These are phyloP conservation scores for Cladosporium phlei DNA, from an alignment of 2,329 filamentous ascomycete species.

Conservation along the genomic window DNA sequence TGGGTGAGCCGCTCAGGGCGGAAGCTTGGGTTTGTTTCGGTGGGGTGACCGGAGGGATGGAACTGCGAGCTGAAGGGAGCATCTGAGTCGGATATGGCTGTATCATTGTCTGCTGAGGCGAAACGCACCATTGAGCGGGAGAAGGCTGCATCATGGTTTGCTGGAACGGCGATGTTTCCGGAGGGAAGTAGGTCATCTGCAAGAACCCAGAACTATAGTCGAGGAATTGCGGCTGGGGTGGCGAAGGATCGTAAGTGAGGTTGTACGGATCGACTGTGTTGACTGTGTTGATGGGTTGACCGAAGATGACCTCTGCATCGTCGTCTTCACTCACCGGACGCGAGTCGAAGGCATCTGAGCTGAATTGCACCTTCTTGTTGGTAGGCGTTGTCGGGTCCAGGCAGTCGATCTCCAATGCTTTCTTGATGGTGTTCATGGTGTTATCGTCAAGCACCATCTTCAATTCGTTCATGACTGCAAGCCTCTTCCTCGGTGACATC, in stretches of 20 bases:
- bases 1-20: background rate
- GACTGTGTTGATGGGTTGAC: background rate
- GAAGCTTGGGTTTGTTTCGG: background rate
- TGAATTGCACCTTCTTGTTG: background rate
- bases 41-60: no score
- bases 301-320: background rate
- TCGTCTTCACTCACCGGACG: background rate
- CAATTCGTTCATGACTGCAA: slow-evolving; percentile 11
- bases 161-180: no score
- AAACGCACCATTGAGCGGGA: no score
- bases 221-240: no score
- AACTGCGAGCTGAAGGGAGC: no score
- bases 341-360: background rate
- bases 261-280: background rate
- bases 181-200: no score
- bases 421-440: slow-evolving; percentile 1
- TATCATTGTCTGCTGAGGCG: no score
- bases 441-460: slow-evolving; percentile 12
- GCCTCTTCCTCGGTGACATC: slow-evolving; percentile 16
- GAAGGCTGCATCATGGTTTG: no score
- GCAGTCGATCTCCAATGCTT: background rate
- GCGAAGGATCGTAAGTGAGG: no score
- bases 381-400: background rate
- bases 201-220: no score
- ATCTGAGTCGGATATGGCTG: no score